Percentiles rank a stretch among this genome's conserved stretches.
These are phyloP conservation scores for Dimargaris verticillata DNA, from an alignment of 192 early-diverging fungal species.

Conservation along the genomic window DNA sequence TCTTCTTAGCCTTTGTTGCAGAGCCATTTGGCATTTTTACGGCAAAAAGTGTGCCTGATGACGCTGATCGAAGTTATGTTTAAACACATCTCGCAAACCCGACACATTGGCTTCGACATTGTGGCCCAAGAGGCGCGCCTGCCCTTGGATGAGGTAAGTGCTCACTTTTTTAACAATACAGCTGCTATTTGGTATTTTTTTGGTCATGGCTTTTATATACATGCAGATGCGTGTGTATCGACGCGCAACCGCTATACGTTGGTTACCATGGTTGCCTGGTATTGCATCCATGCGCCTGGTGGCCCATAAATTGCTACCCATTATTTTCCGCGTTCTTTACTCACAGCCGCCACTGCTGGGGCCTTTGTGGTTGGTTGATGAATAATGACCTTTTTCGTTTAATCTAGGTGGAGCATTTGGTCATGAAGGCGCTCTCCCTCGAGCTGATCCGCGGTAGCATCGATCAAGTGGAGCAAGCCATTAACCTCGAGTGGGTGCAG, in stretches of 20 bases:
- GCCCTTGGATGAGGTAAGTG: constrained; percentile 42
- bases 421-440: constrained; percentile 94
- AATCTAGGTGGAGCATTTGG: constrained; percentile 75
- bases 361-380: background rate
- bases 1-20: constrained; percentile 79
- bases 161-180: background rate
- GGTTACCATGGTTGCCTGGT: background rate
- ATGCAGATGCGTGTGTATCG: background rate
- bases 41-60: constrained; percentile 95
- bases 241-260: background rate
- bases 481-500: constrained; percentile 92
- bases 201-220: background rate
- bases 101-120: constrained; percentile 57
- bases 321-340: background rate
- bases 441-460: constrained; percentile 85
- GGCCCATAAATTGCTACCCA: background rate
- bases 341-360: background rate
- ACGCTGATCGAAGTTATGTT: constrained; percentile 91
- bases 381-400: background rate
- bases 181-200: too few species aligned
- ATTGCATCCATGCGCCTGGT: background rate
- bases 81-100: constrained; percentile 54
- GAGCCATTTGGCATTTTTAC: constrained; percentile 52
- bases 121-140: constrained; percentile 74
- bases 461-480: constrained; percentile 83